Percentiles rank a stretch among this genome's conserved stretches.
Conservation (phyloP, 2,329 filamentous ascomycete genomes). For the Aspergillus arachidicola region DNA sequence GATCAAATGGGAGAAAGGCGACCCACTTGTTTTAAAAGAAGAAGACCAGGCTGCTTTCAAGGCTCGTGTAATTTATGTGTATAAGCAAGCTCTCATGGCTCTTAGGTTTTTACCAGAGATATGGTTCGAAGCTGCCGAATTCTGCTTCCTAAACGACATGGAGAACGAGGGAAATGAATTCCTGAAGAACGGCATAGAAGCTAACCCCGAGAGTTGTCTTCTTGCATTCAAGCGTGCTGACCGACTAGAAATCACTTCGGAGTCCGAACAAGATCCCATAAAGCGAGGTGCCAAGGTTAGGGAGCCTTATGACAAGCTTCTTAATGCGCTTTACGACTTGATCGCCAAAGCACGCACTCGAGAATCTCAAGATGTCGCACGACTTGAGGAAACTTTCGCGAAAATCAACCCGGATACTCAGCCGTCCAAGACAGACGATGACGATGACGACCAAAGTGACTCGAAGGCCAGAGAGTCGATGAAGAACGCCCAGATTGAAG, state of each 20-base stretch:
- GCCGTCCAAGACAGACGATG: conserved; percentile 52
- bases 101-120: conserved; percentile 93
- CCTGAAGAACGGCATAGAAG: conserved; percentile 76
- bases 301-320: conserved; percentile 78
- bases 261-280: conserved; percentile 70
- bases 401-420: conserved; percentile 42
- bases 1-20: conserved; percentile 93
- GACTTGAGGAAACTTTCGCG: conserved; percentile 58
- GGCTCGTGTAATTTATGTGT: conserved; percentile 81
- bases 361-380: conserved; percentile 63
- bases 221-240: conserved; percentile 89
- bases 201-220: conserved; percentile 91
- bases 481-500: conserved; percentile 58
- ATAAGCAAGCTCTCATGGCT: conserved; percentile 91
- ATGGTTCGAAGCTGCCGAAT: conserved; percentile 93
- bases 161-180: conserved; percentile 75
- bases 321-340: conserved; percentile 86
- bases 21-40: conserved; percentile 80
- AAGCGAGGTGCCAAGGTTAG: conserved; percentile 73
- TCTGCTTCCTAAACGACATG: conserved; percentile 80
- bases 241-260: conserved; percentile 76
- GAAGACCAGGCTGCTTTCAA: conserved; percentile 78
- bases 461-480: conserved; percentile 55
- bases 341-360: conserved; percentile 70
- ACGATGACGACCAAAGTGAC: conserved; percentile 56